phyloP scores from a whole-genome alignment of 768 basidiomycete species.

The Tylopilus cervinicoccineus region DNA sequence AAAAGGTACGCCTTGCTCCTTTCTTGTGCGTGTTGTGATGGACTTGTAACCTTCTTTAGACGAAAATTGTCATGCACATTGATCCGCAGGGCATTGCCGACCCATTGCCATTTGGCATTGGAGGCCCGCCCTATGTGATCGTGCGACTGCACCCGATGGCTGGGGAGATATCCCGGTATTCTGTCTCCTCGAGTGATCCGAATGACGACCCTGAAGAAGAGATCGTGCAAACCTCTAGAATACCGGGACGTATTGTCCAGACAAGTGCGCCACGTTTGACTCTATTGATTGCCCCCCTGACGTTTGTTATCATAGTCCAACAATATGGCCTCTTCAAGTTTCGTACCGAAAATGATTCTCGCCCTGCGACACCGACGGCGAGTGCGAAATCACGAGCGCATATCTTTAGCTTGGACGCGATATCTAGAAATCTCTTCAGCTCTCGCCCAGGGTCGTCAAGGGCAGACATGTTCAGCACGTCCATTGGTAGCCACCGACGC shows the following conservation, averaged over 20 bases:
- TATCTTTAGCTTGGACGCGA: slow-evolving; percentile 87
- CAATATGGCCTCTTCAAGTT: slow-evolving; percentile 90
- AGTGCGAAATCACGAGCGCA: slow-evolving; percentile 68
- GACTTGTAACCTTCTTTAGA: slow-evolving; percentile 41
- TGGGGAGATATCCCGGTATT: slow-evolving; percentile 77
- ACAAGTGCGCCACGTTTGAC: slow-evolving; percentile 58
- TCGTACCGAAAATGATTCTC: slow-evolving; percentile 67
- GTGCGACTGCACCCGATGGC: slow-evolving; percentile 81
- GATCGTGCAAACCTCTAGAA: slow-evolving; percentile 70
- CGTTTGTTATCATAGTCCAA: slow-evolving; percentile 52
- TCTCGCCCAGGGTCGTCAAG: slow-evolving; percentile 62
- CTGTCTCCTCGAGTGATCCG: slow-evolving; percentile 70
- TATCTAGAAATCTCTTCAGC: slow-evolving; percentile 86
- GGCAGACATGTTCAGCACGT: slow-evolving; percentile 73
- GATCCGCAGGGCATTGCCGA: slow-evolving; percentile 74
- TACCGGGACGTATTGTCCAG: slow-evolving; percentile 73
- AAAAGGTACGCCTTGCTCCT: slow-evolving; percentile 54
- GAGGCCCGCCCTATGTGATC: slow-evolving; percentile 68
- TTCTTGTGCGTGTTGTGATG: not conserved
- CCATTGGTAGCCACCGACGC: slow-evolving; percentile 60
- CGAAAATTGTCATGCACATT: slow-evolving; percentile 85
- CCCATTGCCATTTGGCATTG: slow-evolving; percentile 70
- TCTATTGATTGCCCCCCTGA: not conserved
- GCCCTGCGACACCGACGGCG: slow-evolving; percentile 83
- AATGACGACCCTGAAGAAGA: slow-evolving; percentile 76